A percentile compares a stretch with the other conserved stretches of the same genome.
Evolutionary conservation across 129 eudicot genomes (phyloP).

Genomic region (Pulicaria dysenterica): DNA sequence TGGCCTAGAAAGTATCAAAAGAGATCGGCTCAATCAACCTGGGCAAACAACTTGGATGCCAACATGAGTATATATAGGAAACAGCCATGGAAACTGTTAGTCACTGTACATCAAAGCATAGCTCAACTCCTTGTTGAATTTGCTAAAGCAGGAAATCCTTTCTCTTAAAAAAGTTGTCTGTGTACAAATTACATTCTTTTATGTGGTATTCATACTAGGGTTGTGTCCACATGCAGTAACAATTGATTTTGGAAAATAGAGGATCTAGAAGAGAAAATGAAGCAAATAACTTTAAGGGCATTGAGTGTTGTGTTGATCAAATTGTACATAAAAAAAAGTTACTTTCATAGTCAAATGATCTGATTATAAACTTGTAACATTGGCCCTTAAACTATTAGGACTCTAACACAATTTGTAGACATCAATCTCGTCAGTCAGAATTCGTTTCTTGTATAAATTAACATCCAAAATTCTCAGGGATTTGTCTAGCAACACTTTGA

Average conservation of each 20-base stretch:
- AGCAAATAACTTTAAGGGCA: not conserved
- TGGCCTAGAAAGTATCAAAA: too few relatives aligned
- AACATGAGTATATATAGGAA: too few relatives aligned
- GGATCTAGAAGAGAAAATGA: not conserved
- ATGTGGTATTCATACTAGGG: too few relatives aligned
- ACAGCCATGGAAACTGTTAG: too few relatives aligned
- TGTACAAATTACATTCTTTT: too few relatives aligned
- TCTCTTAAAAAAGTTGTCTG: too few relatives aligned
- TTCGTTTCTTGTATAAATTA: constrained; percentile 8
- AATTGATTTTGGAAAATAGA: constrained; percentile 1
- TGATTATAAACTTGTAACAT: not conserved
- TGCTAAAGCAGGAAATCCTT: too few relatives aligned
- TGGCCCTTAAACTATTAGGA: not conserved
- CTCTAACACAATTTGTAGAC: not conserved
- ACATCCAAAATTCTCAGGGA: constrained; percentile 45
- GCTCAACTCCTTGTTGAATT: too few relatives aligned
- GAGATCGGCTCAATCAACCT: too few relatives aligned
- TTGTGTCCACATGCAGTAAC: too few relatives aligned
- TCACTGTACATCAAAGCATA: too few relatives aligned
- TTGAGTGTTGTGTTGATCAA: constrained; percentile 6
- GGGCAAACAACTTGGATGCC: too few relatives aligned
- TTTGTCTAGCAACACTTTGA: constrained; percentile 83
- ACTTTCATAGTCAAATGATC: not conserved
- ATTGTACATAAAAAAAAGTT: not conserved
- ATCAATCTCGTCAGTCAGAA: not conserved